Conservation (phyloP, 2,329 filamentous ascomycete genomes). For the Delphinella strobiligena region DNA sequence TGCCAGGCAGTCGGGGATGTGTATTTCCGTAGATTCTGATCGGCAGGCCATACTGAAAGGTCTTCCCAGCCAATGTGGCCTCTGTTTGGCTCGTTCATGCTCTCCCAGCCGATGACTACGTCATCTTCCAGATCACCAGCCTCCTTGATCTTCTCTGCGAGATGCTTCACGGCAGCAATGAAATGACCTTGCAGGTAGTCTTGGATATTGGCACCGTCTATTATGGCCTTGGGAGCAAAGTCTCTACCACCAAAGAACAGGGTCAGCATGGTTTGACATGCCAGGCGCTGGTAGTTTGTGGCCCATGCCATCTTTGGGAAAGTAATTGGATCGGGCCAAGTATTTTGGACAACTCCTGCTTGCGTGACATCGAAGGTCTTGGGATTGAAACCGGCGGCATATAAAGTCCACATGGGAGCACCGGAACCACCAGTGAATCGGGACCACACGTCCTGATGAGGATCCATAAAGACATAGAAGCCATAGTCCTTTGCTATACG, state of each 20-base stretch:
- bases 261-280: conserved; percentile 82
- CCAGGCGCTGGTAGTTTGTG: conserved; percentile 86
- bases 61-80: conserved; percentile 77
- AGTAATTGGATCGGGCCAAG: conserved; percentile 67
- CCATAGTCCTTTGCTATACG: conserved; percentile 78
- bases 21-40: conserved; percentile 85
- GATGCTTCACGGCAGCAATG: conserved; percentile 63
- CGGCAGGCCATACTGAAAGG: conserved; percentile 66
- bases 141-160: conserved; percentile 76
- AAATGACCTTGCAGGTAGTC: conserved; percentile 89
- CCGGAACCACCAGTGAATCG: conserved; percentile 88
- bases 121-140: conserved; percentile 80
- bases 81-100: conserved; percentile 85
- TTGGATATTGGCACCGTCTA: conserved; percentile 90
- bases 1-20: conserved; percentile 93
- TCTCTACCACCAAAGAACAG: conserved; percentile 84
- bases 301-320: conserved; percentile 99
- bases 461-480: conserved; percentile 97
- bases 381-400: conserved; percentile 85
- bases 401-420: conserved; percentile 94
- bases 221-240: conserved; percentile 91
- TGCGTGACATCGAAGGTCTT: conserved; percentile 74
- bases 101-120: conserved; percentile 91
- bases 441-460: conserved; percentile 98
- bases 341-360: conserved; percentile 90